These are phyloP conservation scores for Botrytis paeoniae DNA, from an alignment of 2,329 filamentous ascomycete species.

Conservation along the genomic window DNA sequence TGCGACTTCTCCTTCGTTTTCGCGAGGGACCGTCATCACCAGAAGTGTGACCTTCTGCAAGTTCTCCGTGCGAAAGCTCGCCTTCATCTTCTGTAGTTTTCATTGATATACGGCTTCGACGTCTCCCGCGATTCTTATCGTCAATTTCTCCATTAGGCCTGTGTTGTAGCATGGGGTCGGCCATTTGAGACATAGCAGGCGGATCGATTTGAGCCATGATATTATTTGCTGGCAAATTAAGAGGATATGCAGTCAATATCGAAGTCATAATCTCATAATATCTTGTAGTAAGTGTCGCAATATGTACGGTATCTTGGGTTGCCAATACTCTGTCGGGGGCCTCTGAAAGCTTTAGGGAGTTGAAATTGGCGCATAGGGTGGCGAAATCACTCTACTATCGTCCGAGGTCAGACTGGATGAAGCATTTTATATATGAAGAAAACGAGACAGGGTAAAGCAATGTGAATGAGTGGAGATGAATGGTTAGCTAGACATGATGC, in stretches of 20 bases:
- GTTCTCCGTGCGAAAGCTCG: conserved; percentile 31
- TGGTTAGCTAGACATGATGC: conserved; percentile 15
- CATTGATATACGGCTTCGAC: conserved; percentile 32
- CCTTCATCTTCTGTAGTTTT: conserved; percentile 30
- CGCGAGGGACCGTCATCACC: conserved; percentile 38
- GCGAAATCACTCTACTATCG: conserved; percentile 18
- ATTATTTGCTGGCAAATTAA: conserved; percentile 29
- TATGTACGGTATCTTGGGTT: background rate
- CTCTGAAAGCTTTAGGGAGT: background rate
- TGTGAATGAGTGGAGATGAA: background rate
- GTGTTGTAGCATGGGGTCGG: conserved; percentile 29
- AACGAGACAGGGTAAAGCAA: conserved; percentile 5
- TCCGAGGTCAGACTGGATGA: conserved; percentile 19
- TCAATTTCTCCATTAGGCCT: conserved; percentile 31
- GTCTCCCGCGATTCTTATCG: conserved; percentile 36
- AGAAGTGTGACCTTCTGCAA: conserved; percentile 34
- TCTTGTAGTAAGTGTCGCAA: background rate
- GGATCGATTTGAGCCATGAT: conserved; percentile 33
- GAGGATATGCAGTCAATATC: conserved; percentile 33
- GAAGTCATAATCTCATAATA: conserved; percentile 36
- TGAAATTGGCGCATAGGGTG: conserved; percentile 16
- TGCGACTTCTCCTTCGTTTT: conserved; percentile 68
- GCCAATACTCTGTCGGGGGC: background rate
- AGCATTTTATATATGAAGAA: conserved; percentile 3
- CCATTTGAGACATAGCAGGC: conserved; percentile 28